Percentiles rank a stretch among this genome's conserved stretches.
Conservation (phyloP, 257 asterid genomes). For the Handroanthus guayacan region DNA sequence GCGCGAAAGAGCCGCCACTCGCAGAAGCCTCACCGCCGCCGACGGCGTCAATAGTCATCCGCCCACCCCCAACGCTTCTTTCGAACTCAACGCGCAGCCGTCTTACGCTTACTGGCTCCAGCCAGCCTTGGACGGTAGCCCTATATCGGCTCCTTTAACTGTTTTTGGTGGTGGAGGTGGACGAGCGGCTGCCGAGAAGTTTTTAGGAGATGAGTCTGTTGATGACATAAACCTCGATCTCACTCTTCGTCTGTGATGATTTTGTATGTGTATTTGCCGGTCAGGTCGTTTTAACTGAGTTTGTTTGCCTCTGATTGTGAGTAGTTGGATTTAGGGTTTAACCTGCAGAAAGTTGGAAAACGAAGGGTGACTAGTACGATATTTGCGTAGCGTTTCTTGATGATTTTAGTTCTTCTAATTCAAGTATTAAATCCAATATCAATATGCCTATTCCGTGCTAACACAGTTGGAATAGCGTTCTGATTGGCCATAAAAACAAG, state of each 20-base stretch:
- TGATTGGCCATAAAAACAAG: neutral
- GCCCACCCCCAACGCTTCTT: constrained; percentile 14
- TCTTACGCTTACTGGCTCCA: constrained; percentile 44
- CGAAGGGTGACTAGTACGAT: neutral
- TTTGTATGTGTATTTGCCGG: neutral
- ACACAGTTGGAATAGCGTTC: neutral
- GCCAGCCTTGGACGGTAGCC: constrained; percentile 33
- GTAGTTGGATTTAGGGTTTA: constrained; percentile 13
- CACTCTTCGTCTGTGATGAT: constrained; percentile 57
- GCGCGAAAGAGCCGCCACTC: constrained; percentile 88
- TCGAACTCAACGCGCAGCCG: constrained; percentile 28
- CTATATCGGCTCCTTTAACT: constrained; percentile 5
- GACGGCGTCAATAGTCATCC: constrained; percentile 31
- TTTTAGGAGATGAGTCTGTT: constrained; percentile 31
- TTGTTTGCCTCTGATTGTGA: constrained; percentile 6
- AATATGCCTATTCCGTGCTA: constrained; percentile 27
- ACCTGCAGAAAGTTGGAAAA: neutral
- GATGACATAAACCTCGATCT: constrained; percentile 54
- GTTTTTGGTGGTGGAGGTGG: constrained; percentile 33
- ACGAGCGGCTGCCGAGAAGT: constrained; percentile 32
- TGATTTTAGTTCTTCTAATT: neutral
- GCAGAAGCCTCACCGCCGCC: constrained; percentile 47
- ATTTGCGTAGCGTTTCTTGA: constrained; percentile 3
- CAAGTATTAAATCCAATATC: neutral
- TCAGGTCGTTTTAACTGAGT: constrained; percentile 20